phyloP scores from a whole-genome alignment of 75 land plant species.

The Selaginella moellendorffii region DNA sequence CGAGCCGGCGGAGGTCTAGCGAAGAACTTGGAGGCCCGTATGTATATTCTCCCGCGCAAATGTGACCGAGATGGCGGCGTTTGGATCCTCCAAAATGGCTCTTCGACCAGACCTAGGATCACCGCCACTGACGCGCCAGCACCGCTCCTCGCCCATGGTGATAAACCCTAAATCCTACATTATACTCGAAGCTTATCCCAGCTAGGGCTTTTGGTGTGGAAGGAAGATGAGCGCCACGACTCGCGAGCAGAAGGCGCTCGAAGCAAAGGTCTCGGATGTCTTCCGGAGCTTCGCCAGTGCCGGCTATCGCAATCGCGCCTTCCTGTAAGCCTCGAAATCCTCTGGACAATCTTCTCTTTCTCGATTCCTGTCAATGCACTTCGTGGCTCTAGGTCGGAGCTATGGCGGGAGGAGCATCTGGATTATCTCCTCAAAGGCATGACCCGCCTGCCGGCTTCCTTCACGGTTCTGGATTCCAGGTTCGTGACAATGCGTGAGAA shows the following conservation, averaged over 20 bases:
- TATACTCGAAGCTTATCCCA: too few species aligned
- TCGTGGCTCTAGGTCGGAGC: constrained; percentile 40
- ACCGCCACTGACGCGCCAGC: too few species aligned
- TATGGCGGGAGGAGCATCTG: constrained; percentile 56
- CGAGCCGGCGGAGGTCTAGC: too few species aligned
- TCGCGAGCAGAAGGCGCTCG: neutral
- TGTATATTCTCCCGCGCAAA: too few species aligned
- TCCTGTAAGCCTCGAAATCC: neutral
- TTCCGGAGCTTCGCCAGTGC: neutral
- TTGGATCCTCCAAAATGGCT: too few species aligned
- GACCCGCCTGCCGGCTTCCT: constrained; percentile 33
- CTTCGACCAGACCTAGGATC: too few species aligned
- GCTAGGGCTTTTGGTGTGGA: too few species aligned
- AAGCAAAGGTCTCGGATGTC: neutral
- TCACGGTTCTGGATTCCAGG: constrained; percentile 76
- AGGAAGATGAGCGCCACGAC: neutral
- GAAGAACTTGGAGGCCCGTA: too few species aligned
- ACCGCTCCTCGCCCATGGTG: too few species aligned
- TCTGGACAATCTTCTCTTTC: neutral
- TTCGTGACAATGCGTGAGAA: constrained; percentile 17
- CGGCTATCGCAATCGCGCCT: neutral
- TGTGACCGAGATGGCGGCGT: too few species aligned
- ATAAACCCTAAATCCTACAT: too few species aligned
- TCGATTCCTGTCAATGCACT: neutral
- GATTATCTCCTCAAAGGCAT: constrained; percentile 42